phyloP scores from a whole-genome alignment of 2,329 filamentous ascomycete species.

The Ilyonectria robusta region DNA sequence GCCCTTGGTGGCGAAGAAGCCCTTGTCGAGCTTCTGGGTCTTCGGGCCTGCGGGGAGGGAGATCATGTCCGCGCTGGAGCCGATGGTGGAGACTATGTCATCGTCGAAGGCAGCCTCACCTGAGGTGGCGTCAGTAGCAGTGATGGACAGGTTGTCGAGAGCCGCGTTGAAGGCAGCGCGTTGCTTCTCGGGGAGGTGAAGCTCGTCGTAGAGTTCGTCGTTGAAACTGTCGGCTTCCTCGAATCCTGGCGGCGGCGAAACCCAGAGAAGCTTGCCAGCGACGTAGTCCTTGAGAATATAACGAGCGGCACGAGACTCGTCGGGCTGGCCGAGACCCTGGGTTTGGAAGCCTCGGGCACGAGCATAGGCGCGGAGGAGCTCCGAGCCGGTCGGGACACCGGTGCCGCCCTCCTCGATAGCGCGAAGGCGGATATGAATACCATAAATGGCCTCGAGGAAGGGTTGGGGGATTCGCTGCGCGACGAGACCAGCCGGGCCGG shows the following conservation, averaged over 20 bases:
- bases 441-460: constrained; percentile 94
- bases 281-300: constrained; percentile 97
- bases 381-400: constrained; percentile 85
- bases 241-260: constrained; percentile 84
- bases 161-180: constrained; percentile 73
- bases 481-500: constrained; percentile 86
- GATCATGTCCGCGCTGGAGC: constrained; percentile 63
- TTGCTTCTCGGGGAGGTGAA: constrained; percentile 86
- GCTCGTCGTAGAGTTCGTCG: constrained; percentile 85
- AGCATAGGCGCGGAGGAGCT: constrained; percentile 89
- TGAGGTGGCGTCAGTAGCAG: constrained; percentile 45
- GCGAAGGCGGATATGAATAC: constrained; percentile 86
- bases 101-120: constrained; percentile 47
- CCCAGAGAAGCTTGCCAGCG: constrained; percentile 93
- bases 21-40: constrained; percentile 83
- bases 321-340: constrained; percentile 89
- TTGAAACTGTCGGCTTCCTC: constrained; percentile 87
- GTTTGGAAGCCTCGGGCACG: constrained; percentile 92
- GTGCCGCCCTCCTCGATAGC: constrained; percentile 94
- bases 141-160: constrained; percentile 62
- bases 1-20: constrained; percentile 84
- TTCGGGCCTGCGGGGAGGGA: constrained; percentile 76
- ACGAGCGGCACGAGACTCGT: constrained; percentile 91
- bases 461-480: constrained; percentile 86
- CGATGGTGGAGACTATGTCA: constrained; percentile 39